A percentile compares a stretch with the other conserved stretches of the same genome.
phyloP scores from a whole-genome alignment of 2,329 filamentous ascomycete species.

The Nemania serpens region DNA sequence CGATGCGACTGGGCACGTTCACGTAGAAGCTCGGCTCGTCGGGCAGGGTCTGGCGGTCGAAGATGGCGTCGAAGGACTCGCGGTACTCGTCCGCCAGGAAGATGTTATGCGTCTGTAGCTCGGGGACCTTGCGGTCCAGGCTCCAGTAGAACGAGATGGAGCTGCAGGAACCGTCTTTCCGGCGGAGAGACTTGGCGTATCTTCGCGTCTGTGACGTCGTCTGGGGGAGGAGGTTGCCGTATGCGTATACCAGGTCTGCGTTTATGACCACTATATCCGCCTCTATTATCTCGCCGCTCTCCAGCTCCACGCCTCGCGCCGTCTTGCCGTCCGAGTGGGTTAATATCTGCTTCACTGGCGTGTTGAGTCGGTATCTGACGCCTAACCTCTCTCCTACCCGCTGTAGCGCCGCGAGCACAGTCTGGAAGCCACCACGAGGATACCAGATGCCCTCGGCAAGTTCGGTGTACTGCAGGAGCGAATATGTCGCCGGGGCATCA shows the following conservation, averaged over 20 bases:
- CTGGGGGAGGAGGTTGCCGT: slow-evolving; percentile 69
- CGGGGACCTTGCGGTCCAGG: slow-evolving; percentile 61
- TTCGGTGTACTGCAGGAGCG: slow-evolving; percentile 75
- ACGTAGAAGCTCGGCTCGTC: slow-evolving; percentile 75
- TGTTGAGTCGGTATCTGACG: slow-evolving; percentile 65
- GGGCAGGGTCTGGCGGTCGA: slow-evolving; percentile 70
- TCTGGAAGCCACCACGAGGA: slow-evolving; percentile 71
- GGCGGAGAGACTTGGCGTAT: slow-evolving; percentile 48
- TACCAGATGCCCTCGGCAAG: slow-evolving; percentile 79
- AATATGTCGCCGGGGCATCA: slow-evolving; percentile 76
- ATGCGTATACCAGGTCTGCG: slow-evolving; percentile 75
- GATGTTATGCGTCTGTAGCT: slow-evolving; percentile 74
- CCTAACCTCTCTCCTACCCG: slow-evolving; percentile 65
- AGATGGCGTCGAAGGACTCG: slow-evolving; percentile 77
- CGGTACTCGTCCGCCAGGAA: slow-evolving; percentile 75
- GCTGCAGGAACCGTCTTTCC: slow-evolving; percentile 66
- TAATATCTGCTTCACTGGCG: slow-evolving; percentile 60
- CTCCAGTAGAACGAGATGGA: slow-evolving; percentile 81
- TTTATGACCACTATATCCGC: slow-evolving; percentile 74
- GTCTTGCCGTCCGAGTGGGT: slow-evolving; percentile 56
- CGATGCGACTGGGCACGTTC: slow-evolving; percentile 73
- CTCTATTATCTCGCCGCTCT: slow-evolving; percentile 59
- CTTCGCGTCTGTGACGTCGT: slow-evolving; percentile 32
- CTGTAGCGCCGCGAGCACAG: slow-evolving; percentile 66
- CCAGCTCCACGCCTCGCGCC: slow-evolving; percentile 63